Conservation (phyloP, 257 asterid genomes). For the Solanum chmielewskii region DNA sequence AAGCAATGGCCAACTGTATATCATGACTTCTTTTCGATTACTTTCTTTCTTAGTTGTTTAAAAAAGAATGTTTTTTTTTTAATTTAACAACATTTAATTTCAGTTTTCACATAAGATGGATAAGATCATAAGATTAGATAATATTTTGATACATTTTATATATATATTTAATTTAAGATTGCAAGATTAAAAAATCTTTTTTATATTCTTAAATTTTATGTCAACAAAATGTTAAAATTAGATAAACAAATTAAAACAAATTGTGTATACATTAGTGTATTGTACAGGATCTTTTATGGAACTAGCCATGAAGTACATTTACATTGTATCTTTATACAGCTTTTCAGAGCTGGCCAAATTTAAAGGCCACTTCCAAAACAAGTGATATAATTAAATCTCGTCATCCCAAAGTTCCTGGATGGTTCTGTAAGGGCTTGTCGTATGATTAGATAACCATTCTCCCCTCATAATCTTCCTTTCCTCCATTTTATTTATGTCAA, state of each 20-base stretch:
- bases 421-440: conserved; percentile 62
- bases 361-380: too few species aligned
- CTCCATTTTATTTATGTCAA: conserved; percentile 42
- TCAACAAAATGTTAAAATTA: too few species aligned
- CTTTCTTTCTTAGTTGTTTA: too few species aligned
- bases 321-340: background rate
- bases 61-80: too few species aligned
- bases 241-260: too few species aligned
- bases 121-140: too few species aligned
- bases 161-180: too few species aligned
- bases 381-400: conserved; percentile 38
- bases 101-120: background rate
- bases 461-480: conserved; percentile 70
- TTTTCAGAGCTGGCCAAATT: background rate
- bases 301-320: background rate
- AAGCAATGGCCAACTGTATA: background rate
- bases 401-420: conserved; percentile 74
- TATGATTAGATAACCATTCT: conserved; percentile 47
- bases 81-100: too few species aligned
- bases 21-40: background rate
- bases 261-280: too few species aligned
- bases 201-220: too few species aligned
- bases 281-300: too few species aligned
- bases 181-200: fast-evolving
- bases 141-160: too few species aligned